Conservation (phyloP, 805 yeast species). For the Yarrowia sp. region DNA sequence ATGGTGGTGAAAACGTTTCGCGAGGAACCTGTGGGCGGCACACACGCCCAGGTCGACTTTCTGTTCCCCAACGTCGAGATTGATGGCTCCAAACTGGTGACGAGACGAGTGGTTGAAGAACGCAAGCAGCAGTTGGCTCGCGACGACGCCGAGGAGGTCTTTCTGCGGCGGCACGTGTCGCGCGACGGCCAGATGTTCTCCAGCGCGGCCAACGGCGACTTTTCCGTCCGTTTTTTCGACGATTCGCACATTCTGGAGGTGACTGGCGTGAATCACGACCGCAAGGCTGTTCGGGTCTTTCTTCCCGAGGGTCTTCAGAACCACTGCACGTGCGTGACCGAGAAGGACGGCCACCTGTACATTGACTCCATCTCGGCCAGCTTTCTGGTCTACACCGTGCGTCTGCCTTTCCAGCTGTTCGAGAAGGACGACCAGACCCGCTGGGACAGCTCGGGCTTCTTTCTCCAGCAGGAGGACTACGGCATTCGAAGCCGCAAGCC, state of each 20-base stretch:
- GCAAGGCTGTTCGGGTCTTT: background rate
- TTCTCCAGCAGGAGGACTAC: constrained; percentile 3
- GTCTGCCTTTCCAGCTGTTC: background rate
- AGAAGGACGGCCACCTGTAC: background rate
- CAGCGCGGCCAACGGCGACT: constrained; percentile 1
- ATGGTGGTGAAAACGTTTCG: constrained; percentile 8
- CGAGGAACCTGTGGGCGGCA: constrained; percentile 9
- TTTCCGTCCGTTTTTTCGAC: constrained; percentile 1
- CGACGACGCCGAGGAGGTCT: constrained; percentile 4
- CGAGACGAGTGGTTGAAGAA: constrained; percentile 8
- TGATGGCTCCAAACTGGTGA: constrained; percentile 1
- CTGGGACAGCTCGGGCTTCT: background rate
- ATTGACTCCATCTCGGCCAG: constrained; percentile 3
- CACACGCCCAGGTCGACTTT: background rate
- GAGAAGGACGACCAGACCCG: background rate
- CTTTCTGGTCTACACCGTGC: background rate
- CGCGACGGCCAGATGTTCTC: constrained; percentile 7
- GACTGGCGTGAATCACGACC: constrained; percentile 1
- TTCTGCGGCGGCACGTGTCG: constrained; percentile 1
- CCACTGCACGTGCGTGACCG: constrained; percentile 16
- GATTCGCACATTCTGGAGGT: constrained; percentile 15
- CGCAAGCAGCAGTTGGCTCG: background rate
- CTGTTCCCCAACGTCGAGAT: constrained; percentile 7
- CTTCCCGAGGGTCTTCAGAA: constrained; percentile 15
- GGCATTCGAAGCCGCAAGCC: constrained; percentile 13